These are phyloP conservation scores for Stylosanthes scabra DNA, from an alignment of 331 rosid genomes.

Conservation along the genomic window DNA sequence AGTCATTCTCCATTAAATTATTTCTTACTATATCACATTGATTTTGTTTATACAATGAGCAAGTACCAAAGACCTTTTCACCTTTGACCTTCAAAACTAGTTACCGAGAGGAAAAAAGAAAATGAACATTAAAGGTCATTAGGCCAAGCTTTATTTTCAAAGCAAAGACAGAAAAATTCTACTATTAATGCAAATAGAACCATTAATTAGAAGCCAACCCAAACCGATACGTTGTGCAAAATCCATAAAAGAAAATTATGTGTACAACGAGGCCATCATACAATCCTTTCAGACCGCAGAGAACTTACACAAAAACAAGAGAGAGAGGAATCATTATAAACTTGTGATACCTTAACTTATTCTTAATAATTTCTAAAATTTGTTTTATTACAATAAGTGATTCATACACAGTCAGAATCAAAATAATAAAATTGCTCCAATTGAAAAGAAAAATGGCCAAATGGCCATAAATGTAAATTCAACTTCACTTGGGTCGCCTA, in stretches of 20 bases:
- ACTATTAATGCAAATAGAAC: no score
- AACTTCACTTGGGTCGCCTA: slow-evolving; percentile 68
- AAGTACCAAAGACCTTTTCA: not conserved
- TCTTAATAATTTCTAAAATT: not conserved
- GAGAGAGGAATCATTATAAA: not conserved
- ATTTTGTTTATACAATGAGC: not conserved
- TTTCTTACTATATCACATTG: not conserved
- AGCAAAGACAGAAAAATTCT: not conserved
- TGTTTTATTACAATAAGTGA: not conserved
- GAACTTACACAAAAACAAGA: not conserved
- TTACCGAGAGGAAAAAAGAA: not conserved
- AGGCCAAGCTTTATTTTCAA: no score
- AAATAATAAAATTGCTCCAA: slow-evolving; percentile 27
- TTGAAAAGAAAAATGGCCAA: slow-evolving; percentile 38
- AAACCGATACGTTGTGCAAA: not conserved
- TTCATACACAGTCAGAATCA: slow-evolving; percentile 5
- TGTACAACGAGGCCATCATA: not conserved
- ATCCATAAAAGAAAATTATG: not conserved
- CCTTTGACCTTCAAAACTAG: not conserved
- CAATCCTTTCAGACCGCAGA: not conserved
- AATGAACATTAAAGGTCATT: no score
- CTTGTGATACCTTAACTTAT: slow-evolving; percentile 29
- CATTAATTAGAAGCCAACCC: no score
- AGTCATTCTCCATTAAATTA: not conserved
- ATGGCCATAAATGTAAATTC: slow-evolving; percentile 13